Evolutionary conservation across 2,329 filamentous ascomycete species (phyloP).

Genomic region (Anthostomella pinea): DNA sequence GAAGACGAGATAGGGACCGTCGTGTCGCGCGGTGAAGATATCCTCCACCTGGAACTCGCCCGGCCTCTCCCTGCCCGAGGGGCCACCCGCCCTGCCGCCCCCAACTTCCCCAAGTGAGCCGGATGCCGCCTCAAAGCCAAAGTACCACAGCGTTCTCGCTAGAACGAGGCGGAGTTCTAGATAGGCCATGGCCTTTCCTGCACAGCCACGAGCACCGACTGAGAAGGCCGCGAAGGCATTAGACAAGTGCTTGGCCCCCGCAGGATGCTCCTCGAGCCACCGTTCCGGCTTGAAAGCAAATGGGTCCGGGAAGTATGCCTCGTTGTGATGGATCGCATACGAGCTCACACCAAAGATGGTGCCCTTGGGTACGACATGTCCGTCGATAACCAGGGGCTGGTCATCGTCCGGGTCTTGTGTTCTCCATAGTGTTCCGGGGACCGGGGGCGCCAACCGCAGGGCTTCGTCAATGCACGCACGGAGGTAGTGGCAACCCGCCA

Average conservation of each 20-base stretch:
- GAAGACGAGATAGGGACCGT: slow-evolving; percentile 4
- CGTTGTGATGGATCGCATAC: no score
- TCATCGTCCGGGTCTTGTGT: neutral
- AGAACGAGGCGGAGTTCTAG: no score
- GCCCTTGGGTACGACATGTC: no score
- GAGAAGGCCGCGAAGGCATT: no score
- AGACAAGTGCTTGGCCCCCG: no score
- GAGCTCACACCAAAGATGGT: no score
- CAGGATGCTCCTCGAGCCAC: no score
- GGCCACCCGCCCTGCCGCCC: slow-evolving; percentile 1
- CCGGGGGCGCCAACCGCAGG: slow-evolving; percentile 7
- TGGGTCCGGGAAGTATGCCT: no score
- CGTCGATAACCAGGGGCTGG: slow-evolving; percentile 24
- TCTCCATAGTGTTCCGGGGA: slow-evolving; percentile 4
- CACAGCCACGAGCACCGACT: no score
- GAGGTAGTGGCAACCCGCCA: slow-evolving; percentile 3
- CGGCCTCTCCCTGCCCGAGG: neutral
- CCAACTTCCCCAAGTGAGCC: slow-evolving; percentile 1
- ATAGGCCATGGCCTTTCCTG: no score
- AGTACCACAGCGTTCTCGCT: no score
- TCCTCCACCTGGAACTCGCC: slow-evolving; percentile 9
- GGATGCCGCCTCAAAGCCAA: neutral
- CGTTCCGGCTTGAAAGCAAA: no score
- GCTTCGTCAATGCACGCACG: slow-evolving; percentile 9
- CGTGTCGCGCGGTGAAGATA: slow-evolving; percentile 6